Base-by-base conservation (phyloP, 164 flowering plant genomes). In the Annona squamosa region DNA sequence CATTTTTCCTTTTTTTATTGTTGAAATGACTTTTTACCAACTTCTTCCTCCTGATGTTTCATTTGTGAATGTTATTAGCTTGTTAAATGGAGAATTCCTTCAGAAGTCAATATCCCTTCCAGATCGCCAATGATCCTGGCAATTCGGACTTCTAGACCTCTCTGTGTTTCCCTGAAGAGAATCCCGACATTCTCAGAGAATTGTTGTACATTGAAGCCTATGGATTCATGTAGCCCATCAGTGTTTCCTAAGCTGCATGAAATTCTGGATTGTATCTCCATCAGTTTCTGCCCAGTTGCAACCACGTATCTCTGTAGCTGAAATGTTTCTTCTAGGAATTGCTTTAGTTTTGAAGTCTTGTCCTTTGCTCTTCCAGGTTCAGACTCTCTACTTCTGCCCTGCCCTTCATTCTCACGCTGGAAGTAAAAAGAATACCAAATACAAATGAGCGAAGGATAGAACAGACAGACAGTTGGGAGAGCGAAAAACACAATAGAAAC, bases 261-360 rank as follows among this genome's bases (percentile, higher is more conserved):
- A 68, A 90, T 85, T 82, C 82, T 89, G 68, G 92, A 63, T 71
- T 87, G 93, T 67, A 90, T 79, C 80, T 93, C 97, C 83, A 79
- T 77, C 81, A 88, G 41, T 69, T 90, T 96, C 81, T 96, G 99
- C 59, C 98, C 98, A 46, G 98, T 85, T 45, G 97, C 93, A 67
- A 96, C 99, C 63, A 89, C 86, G 73, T 87, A 93, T 76, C 98
- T 85, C 79, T 96, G 99, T 57, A 93, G 84, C 75, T 93, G 98
- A 82, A 96, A 90, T 48, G 95, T 88, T 66, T 96, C 97, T 75
- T 88, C 97, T 0, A 96, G 89, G 76, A 87, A 91, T 47, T 77
- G 85, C 79, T 84, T 89, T 5, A 91, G 82, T 44, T 65, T 68
- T 74, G 77, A 86, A 0, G 85, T 86, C 46, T 86, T 86, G 37